These are phyloP conservation scores for Chaetomiaceae sp. DNA, from an alignment of 2,329 filamentous ascomycete species.

Conservation along the genomic window DNA sequence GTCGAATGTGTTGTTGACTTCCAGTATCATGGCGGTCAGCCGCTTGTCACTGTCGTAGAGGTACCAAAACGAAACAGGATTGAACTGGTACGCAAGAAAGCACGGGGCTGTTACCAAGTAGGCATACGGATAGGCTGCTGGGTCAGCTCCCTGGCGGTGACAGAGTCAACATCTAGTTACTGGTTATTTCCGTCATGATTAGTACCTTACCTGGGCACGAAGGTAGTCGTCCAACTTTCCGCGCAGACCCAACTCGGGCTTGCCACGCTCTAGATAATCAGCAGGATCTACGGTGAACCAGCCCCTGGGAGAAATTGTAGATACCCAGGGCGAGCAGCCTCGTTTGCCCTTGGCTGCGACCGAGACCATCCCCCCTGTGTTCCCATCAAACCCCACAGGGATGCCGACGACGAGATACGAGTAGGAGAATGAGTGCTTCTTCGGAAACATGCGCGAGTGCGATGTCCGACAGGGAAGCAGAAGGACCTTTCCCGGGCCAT, in stretches of 20 bases:
- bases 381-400: conserved; percentile 58
- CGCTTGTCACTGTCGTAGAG: conserved; percentile 57
- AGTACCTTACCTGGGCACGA: conserved; percentile 45
- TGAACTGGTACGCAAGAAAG: conserved; percentile 67
- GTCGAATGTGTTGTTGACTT: conserved; percentile 74
- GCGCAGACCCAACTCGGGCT: conserved; percentile 48
- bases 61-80: conserved; percentile 76
- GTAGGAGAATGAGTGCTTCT: conserved; percentile 63
- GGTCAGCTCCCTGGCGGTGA: conserved; percentile 51
- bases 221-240: conserved; percentile 60
- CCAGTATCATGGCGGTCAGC: conserved; percentile 61
- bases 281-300: conserved; percentile 58
- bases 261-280: conserved; percentile 57
- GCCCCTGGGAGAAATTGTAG: conserved; percentile 24
- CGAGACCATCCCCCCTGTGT: conserved; percentile 53
- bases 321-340: conserved; percentile 30
- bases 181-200: not conserved
- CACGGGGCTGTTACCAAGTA: conserved; percentile 67
- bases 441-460: conserved; percentile 62
- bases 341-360: conserved; percentile 29
- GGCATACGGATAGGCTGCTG: conserved; percentile 57
- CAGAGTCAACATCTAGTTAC: conserved; percentile 12
- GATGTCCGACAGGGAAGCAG: conserved; percentile 62
- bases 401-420: conserved; percentile 66
- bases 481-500: conserved; percentile 38